These are phyloP conservation scores for Orychophragmus violaceus DNA, from an alignment of 345 rosid species.

Conservation along the genomic window DNA sequence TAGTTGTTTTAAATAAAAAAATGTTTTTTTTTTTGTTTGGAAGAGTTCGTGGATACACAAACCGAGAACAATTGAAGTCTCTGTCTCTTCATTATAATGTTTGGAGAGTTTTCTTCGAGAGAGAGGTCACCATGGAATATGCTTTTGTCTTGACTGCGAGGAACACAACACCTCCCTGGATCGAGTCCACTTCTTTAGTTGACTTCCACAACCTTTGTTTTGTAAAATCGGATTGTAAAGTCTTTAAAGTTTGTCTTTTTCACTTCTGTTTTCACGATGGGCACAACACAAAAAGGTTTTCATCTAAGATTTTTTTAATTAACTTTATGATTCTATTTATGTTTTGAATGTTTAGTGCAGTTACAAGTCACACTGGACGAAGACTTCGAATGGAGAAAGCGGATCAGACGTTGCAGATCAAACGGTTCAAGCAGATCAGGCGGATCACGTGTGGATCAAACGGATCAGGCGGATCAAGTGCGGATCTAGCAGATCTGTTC, in stretches of 20 bases:
- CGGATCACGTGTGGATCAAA: no score
- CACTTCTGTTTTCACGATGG: slow-evolving; percentile 4
- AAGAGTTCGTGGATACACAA: slow-evolving; percentile 6
- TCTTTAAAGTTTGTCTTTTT: background rate
- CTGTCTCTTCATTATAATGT: slow-evolving; percentile 10
- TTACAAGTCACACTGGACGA: no score
- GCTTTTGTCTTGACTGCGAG: slow-evolving; percentile 20
- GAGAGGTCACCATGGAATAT: slow-evolving; percentile 15
- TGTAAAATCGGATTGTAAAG: background rate
- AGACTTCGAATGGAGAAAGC: no score
- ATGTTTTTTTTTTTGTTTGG: background rate
- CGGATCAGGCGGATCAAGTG: no score
- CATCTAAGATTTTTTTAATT: no score
- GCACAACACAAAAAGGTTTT: background rate
- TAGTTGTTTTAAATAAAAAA: background rate
- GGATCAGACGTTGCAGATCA: no score
- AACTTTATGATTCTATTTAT: no score
- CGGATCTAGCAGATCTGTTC: no score
- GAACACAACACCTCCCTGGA: slow-evolving; percentile 19
- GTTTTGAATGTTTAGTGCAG: no score
- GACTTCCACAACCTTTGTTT: slow-evolving; percentile 10
- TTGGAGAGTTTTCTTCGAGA: background rate
- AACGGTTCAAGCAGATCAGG: no score
- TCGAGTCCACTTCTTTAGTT: slow-evolving; percentile 20
- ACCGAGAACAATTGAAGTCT: slow-evolving; percentile 6